Percentiles rank a stretch among this genome's conserved stretches.
These are phyloP conservation scores for Trichoderma sp. DNA, from an alignment of 2,329 filamentous ascomycete species.

Conservation along the genomic window DNA sequence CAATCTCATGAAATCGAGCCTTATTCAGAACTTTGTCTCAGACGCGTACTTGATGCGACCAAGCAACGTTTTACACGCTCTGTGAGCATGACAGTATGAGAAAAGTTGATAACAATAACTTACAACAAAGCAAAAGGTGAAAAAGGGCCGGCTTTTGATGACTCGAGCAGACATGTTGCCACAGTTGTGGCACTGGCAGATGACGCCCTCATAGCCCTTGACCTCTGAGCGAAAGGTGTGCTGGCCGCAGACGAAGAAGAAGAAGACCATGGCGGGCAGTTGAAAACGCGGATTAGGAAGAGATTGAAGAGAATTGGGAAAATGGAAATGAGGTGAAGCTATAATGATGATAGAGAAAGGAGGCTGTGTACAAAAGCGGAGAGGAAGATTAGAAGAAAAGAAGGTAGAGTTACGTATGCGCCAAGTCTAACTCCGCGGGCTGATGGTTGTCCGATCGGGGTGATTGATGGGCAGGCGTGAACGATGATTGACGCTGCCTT, in stretches of 20 bases:
- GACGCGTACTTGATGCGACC: background rate
- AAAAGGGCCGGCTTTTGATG: constrained; percentile 70
- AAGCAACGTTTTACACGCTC: background rate
- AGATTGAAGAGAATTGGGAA: background rate
- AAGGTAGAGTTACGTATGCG: background rate
- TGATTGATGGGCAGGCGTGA: background rate
- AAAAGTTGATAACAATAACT: constrained; percentile 37
- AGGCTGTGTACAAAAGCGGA: background rate
- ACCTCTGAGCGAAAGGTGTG: constrained; percentile 64
- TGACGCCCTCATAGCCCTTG: constrained; percentile 63
- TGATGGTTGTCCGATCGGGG: background rate
- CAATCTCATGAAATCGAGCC: background rate
- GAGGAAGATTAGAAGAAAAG: background rate
- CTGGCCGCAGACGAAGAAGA: constrained; percentile 66
- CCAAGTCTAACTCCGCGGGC: background rate
- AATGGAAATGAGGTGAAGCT: background rate
- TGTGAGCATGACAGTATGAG: background rate
- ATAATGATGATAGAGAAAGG: background rate
- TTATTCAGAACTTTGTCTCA: background rate
- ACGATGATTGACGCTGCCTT: background rate
- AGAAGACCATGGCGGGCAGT: constrained; percentile 53
- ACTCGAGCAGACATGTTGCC: constrained; percentile 66
- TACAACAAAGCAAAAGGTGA: constrained; percentile 78
- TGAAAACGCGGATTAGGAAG: background rate
- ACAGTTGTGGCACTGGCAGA: constrained; percentile 68